A percentile compares a stretch with the other conserved stretches of the same genome.
These are phyloP conservation scores for Lactifluus rugatus DNA, from an alignment of 768 basidiomycete genomes.

Conservation along the genomic window DNA sequence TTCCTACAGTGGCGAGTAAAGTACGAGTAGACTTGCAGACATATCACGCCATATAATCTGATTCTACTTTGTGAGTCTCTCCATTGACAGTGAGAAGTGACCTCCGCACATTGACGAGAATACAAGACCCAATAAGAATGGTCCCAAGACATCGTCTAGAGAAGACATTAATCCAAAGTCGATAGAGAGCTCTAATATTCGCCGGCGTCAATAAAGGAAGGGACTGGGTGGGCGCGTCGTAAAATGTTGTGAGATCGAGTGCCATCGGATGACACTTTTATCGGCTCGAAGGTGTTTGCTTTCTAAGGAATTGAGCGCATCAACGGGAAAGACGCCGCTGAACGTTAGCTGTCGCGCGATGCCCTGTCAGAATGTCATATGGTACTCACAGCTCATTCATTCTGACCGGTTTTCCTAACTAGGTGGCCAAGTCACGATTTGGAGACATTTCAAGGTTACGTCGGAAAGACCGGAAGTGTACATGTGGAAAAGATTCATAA, in stretches of 20 bases:
- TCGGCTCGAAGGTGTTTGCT: too few relatives aligned
- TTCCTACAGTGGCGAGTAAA: not conserved
- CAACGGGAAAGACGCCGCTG: too few relatives aligned
- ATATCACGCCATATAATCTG: not conserved
- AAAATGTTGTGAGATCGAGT: not conserved
- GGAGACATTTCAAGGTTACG: too few relatives aligned
- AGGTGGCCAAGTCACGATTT: too few relatives aligned
- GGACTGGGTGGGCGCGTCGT: not conserved
- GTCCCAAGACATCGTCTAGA: not conserved
- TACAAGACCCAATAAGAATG: not conserved
- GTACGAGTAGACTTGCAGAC: not conserved
- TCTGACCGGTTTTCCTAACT: too few relatives aligned
- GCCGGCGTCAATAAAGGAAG: not conserved
- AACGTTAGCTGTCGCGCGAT: too few relatives aligned
- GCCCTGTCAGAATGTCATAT: too few relatives aligned
- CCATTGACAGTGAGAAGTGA: not conserved
- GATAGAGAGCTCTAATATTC: too few relatives aligned
- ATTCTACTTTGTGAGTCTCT: not conserved
- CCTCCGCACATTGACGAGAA: conserved; percentile 3
- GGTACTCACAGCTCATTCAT: too few relatives aligned
- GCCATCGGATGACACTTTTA: not conserved
- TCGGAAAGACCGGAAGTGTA: too few relatives aligned
- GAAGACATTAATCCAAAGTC: not conserved
- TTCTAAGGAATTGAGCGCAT: too few relatives aligned
- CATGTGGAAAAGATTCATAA: too few relatives aligned